Evolutionary conservation across 2,329 filamentous ascomycete species (phyloP), one percentile per base, ranked within the genome.

Genomic region (Calonectria pseudoturangicola): DNA sequence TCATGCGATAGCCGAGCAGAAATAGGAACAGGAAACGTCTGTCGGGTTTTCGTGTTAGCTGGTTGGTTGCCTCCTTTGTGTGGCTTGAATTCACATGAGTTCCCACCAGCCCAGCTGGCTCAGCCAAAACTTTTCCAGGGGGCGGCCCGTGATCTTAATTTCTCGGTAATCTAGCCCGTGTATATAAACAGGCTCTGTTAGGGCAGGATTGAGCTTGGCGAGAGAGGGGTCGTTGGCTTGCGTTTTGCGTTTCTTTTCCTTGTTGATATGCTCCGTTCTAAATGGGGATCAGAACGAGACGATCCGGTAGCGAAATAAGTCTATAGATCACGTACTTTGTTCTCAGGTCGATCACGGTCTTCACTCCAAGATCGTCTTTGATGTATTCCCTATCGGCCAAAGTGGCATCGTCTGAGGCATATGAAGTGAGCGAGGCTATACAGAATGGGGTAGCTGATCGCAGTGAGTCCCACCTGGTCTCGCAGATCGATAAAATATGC

Each of bases 341-440:
- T 69, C 95, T 90, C 13, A 98, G 86, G 85, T 98, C 95, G 72
- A 98, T 89, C 48, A 98, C 90, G 2, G 92, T 94, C 76, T 88
- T 90, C 75, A 98, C 90, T 27, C 89, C 88, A 76, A 93, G 88
- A 39, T 91, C 88, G 9, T 91, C 84, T 12, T 86, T 83, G 13
- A 98, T 87, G 39, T 86, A 85, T 41, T 86, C 81, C 69, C 90
- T 89, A 83, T 98, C 95, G 43, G 86, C 81, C 25, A 87, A 79
- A 0, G 93, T 93, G 43, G 94, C 94, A 82, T 95, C 92, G 80
- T 98, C 95, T 88, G 71, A 21, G n/a, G 27, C 12, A 62, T 10
- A 12, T 54, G 12, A n/a, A 27, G 62, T 80, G 28, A 81, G 74
- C 36, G 39, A 36, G 47, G 16, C 43, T 15, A 16, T 27, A 39